phyloP scores from a whole-genome alignment of 116 monocot species.

The Papilionanthe hybrid region DNA sequence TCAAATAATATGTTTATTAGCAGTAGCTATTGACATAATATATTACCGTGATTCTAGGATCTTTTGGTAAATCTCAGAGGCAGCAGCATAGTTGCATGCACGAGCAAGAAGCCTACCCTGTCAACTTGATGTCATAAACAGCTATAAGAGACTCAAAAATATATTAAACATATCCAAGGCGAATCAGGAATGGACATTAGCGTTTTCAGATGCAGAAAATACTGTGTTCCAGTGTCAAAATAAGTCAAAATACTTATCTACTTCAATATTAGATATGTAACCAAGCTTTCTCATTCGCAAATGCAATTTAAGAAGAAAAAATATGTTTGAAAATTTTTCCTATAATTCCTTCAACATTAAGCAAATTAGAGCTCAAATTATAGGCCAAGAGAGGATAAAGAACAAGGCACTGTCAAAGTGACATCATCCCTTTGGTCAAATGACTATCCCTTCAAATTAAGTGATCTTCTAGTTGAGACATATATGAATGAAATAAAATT shows the following conservation, averaged over 20 bases:
- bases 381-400: neutral
- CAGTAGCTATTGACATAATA: neutral
- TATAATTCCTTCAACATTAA: neutral
- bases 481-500: too few relatives aligned
- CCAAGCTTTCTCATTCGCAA: neutral
- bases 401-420: neutral
- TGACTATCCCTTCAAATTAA: neutral
- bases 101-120: slow-evolving; percentile 97
- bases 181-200: neutral
- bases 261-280: neutral
- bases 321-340: neutral
- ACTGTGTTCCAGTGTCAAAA: neutral
- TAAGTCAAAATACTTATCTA: neutral
- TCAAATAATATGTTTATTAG: neutral
- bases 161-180: neutral
- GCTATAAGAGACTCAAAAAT: slow-evolving; percentile 21
- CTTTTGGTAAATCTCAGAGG: slow-evolving; percentile 70
- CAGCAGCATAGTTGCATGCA: slow-evolving; percentile 70
- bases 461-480: too few relatives aligned
- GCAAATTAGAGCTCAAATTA: neutral
- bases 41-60: slow-evolving; percentile 64
- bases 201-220: neutral
- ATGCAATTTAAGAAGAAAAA: neutral
- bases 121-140: slow-evolving; percentile 82
- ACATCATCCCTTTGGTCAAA: neutral